Percentiles rank a stretch among this genome's conserved stretches.
Evolutionary conservation across 2,329 filamentous ascomycete species (phyloP).

Genomic region (Aspergillus aculeatus): DNA sequence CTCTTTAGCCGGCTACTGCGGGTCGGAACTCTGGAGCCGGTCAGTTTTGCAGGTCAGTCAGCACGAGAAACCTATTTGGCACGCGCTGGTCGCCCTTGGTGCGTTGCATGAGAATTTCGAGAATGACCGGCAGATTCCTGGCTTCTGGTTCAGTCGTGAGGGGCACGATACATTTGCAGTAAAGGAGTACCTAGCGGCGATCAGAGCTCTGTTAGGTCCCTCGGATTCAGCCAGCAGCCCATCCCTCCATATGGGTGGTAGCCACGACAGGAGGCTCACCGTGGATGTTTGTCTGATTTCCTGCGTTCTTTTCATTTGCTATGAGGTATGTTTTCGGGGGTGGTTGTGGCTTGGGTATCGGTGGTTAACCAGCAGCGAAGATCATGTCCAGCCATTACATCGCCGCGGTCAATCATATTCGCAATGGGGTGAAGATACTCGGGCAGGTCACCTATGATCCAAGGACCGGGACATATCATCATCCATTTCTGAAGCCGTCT

Average conservation of each 20-base stretch:
- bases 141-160: neutral
- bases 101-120: conserved; percentile 29
- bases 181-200: conserved; percentile 7
- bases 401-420: conserved; percentile 21
- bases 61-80: conserved; percentile 25
- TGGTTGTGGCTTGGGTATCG: neutral
- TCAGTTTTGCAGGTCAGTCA: conserved; percentile 26
- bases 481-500: conserved; percentile 12
- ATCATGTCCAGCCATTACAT: conserved; percentile 24
- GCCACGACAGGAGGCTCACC: neutral
- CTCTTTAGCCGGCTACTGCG: conserved; percentile 25
- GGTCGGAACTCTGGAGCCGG: conserved; percentile 27
- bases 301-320: conserved; percentile 28
- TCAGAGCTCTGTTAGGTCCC: conserved; percentile 6
- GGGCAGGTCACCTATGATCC: conserved; percentile 14
- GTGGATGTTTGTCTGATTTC: conserved; percentile 22
- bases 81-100: conserved; percentile 29
- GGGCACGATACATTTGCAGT: conserved; percentile 10
- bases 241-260: neutral
- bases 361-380: conserved; percentile 7
- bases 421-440: conserved; percentile 22
- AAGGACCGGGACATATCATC: conserved; percentile 8
- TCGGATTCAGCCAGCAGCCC: neutral
- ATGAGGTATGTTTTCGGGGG: conserved; percentile 17
- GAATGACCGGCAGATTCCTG: conserved; percentile 1